Conservation (phyloP, 2,329 filamentous ascomycete species). For the Sarocladium kiliense region DNA sequence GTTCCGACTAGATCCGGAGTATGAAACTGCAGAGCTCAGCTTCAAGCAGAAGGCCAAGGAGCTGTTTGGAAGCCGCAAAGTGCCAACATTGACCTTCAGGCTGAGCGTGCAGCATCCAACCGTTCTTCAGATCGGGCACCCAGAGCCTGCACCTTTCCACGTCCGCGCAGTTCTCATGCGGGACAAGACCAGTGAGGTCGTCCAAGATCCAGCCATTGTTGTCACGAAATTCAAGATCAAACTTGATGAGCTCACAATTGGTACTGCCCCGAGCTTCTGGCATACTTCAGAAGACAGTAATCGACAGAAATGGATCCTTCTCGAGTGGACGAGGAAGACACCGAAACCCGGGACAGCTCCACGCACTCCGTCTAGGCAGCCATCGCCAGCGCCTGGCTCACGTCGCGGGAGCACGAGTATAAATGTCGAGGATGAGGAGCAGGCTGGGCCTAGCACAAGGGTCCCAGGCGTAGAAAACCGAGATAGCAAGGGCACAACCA, state of each 20-base stretch:
- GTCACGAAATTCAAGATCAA: constrained; percentile 14
- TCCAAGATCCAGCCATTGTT: constrained; percentile 13
- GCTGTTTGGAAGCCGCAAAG: constrained; percentile 24
- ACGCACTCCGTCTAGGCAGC: background rate
- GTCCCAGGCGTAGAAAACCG: background rate
- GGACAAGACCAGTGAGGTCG: constrained; percentile 13
- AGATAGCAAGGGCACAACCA: background rate
- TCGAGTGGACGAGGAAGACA: constrained; percentile 15
- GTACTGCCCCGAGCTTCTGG: constrained; percentile 12
- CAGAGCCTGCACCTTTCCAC: constrained; percentile 15
- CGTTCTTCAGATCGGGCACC: constrained; percentile 18
- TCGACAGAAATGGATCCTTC: background rate
- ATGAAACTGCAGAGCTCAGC: constrained; percentile 20
- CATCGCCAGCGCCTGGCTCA: background rate
- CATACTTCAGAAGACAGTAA: background rate
- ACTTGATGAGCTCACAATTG: constrained; percentile 12
- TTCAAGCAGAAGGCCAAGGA: constrained; percentile 24
- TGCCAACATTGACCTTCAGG: constrained; percentile 20
- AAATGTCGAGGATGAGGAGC: background rate
- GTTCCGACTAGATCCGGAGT: constrained; percentile 23
- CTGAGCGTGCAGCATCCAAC: constrained; percentile 17
- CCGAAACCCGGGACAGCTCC: constrained; percentile 11
- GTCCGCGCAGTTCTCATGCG: constrained; percentile 12
- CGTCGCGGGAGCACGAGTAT: background rate
- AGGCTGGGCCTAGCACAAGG: background rate